Conservation (phyloP, 2,329 filamentous ascomycete species). For the Xylogone sp. region DNA sequence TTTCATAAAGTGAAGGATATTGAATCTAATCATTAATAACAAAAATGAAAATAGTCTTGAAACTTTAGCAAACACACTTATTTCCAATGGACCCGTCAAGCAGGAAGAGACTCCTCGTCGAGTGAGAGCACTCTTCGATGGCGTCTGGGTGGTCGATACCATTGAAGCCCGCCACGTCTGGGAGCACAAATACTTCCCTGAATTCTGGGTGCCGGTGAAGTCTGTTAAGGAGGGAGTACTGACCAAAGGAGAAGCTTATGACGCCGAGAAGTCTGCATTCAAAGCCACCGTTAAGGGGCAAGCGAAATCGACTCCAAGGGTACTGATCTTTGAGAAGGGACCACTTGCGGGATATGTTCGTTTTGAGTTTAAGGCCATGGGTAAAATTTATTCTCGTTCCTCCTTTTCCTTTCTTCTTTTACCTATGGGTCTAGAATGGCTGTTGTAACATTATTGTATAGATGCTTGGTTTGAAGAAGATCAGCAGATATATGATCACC, state of each 20-base stretch:
- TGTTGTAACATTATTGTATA: too few relatives aligned
- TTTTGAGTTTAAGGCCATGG: constrained; percentile 36
- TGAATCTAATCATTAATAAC: too few relatives aligned
- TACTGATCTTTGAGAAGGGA: constrained; percentile 28
- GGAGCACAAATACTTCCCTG: constrained; percentile 44
- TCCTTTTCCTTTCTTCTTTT: background rate
- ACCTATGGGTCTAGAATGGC: too few relatives aligned
- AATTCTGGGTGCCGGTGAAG: constrained; percentile 36
- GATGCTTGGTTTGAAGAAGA: constrained; percentile 56
- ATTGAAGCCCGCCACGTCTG: constrained; percentile 33
- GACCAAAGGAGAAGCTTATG: constrained; percentile 17
- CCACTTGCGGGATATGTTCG: constrained; percentile 29
- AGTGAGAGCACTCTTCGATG: constrained; percentile 14
- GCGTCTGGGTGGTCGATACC: constrained; percentile 25
- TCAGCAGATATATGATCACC: constrained; percentile 53
- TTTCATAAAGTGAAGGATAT: too few relatives aligned
- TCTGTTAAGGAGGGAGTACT: constrained; percentile 30
- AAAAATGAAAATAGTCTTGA: too few relatives aligned
- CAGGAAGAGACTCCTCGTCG: constrained; percentile 14
- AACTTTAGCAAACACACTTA: constrained; percentile 6
- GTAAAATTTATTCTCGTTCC: constrained; percentile 18
- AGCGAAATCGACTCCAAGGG: constrained; percentile 28
- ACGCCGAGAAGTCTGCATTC: constrained; percentile 3
- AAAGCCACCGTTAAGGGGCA: constrained; percentile 3
- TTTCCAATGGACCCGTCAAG: constrained; percentile 14